phyloP scores from a whole-genome alignment of 2,329 filamentous ascomycete genomes.

The Tympanopsis confertula region DNA sequence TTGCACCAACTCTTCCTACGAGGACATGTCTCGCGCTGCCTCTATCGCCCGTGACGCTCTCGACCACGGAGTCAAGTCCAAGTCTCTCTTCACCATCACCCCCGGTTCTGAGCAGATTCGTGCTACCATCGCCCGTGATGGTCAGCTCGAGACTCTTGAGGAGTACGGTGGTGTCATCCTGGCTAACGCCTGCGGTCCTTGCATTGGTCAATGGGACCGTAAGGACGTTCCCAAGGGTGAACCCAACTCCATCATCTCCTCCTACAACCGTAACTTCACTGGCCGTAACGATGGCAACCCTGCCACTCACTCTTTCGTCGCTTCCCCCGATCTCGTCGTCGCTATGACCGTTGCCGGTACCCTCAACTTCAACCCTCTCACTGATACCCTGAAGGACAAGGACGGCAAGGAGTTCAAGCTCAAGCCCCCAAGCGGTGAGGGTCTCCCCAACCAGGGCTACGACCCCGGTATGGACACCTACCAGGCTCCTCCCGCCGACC shows the following conservation, averaged over 20 bases:
- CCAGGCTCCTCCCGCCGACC: constrained; percentile 59
- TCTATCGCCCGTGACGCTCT: constrained; percentile 64
- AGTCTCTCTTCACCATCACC: constrained; percentile 64
- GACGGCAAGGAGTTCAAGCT: constrained; percentile 67
- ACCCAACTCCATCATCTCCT: constrained; percentile 67
- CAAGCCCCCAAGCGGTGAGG: constrained; percentile 49
- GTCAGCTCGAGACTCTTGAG: constrained; percentile 61
- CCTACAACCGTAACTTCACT: constrained; percentile 77
- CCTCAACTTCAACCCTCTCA: constrained; percentile 64
- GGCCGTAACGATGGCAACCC: constrained; percentile 71
- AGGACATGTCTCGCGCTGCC: constrained; percentile 64
- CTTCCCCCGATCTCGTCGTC: constrained; percentile 64
- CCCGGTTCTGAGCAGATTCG: constrained; percentile 67
- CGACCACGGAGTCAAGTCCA: constrained; percentile 62
- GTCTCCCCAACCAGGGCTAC: constrained; percentile 55
- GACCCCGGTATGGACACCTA: constrained; percentile 63
- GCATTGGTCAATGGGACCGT: constrained; percentile 63
- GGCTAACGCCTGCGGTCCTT: constrained; percentile 61
- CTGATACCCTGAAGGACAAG: constrained; percentile 57
- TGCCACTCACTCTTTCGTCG: constrained; percentile 66
- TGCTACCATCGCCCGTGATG: constrained; percentile 57
- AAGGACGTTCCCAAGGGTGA: constrained; percentile 63
- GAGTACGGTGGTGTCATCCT: constrained; percentile 65
- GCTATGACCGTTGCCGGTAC: constrained; percentile 62
- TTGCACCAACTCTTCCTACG: constrained; percentile 52